Conservation (phyloP, 495 filamentous ascomycete genomes). For the Neurospora sp. region DNA sequence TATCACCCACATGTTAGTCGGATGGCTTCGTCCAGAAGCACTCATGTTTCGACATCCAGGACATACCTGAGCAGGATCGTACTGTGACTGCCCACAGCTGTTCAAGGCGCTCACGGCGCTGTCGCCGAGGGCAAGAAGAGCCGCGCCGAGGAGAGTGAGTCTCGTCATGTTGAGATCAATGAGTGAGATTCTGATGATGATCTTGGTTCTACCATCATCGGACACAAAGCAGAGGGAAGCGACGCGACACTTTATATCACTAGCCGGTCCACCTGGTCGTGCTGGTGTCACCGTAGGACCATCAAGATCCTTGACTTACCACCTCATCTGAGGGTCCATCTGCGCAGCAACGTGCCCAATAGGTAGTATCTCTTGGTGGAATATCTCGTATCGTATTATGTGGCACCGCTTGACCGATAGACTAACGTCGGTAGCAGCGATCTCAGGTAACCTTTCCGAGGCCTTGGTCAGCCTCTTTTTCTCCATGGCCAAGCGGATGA, state of each 20-base stretch:
- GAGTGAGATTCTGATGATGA: background rate
- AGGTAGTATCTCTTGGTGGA: background rate
- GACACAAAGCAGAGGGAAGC: background rate
- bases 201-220: background rate
- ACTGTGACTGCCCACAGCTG: slow-evolving; percentile 16
- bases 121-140: slow-evolving; percentile 8
- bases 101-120: slow-evolving; percentile 8
- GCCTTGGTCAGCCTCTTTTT: background rate
- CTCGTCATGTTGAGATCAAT: slow-evolving; percentile 10
- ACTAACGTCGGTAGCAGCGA: background rate
- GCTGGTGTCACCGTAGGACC: background rate
- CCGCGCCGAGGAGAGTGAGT: slow-evolving; percentile 4
- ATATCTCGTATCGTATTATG: background rate
- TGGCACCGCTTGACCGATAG: background rate
- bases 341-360: background rate
- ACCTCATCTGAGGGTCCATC: background rate
- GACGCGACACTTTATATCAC: background rate
- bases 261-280: background rate
- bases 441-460: background rate
- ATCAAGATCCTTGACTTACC: background rate
- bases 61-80: slow-evolving; percentile 21
- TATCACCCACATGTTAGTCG: background rate
- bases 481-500: background rate
- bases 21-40: background rate
- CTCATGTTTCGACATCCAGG: background rate